These are phyloP conservation scores for Viridothelium virens DNA, from an alignment of 495 filamentous ascomycete species.

Conservation along the genomic window DNA sequence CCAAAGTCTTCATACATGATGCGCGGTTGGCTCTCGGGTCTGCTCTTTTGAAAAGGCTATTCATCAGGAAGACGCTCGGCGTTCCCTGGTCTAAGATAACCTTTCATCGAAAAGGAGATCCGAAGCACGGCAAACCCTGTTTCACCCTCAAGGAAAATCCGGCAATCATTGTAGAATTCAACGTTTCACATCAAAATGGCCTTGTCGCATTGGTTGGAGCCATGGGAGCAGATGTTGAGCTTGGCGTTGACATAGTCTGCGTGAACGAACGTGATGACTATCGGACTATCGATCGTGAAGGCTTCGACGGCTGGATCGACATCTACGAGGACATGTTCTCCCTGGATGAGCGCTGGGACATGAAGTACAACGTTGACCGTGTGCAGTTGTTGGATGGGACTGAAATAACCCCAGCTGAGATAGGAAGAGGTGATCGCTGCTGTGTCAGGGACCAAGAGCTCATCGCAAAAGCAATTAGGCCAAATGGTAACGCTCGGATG, in stretches of 20 bases:
- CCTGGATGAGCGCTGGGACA: constrained; percentile 46
- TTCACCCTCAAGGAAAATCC: constrained; percentile 29
- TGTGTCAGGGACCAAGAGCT: constrained; percentile 29
- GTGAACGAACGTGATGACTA: constrained; percentile 60
- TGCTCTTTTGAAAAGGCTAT: constrained; percentile 69
- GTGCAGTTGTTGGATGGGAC: constrained; percentile 33
- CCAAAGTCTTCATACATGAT: constrained; percentile 55
- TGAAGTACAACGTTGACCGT: constrained; percentile 43
- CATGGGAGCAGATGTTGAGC: constrained; percentile 19
- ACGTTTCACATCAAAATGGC: constrained; percentile 80
- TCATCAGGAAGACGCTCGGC: constrained; percentile 53
- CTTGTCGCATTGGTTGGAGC: constrained; percentile 57
- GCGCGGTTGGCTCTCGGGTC: constrained; percentile 66
- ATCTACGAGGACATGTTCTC: constrained; percentile 77
- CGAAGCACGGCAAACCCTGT: constrained; percentile 55
- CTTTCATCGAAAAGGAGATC: constrained; percentile 53
- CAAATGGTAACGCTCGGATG: constrained; percentile 25
- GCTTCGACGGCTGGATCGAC: constrained; percentile 61
- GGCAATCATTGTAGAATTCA: constrained; percentile 57
- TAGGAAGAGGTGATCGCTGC: constrained; percentile 32
- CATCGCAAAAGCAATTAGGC: constrained; percentile 18
- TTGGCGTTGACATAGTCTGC: constrained; percentile 70
- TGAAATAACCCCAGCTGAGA: constrained; percentile 25
- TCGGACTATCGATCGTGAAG: constrained; percentile 39
- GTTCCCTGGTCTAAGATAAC: constrained; percentile 58